These are phyloP conservation scores for Teratosphaeria epicoccoides DNA, from an alignment of 2,329 filamentous ascomycete species.

Conservation along the genomic window DNA sequence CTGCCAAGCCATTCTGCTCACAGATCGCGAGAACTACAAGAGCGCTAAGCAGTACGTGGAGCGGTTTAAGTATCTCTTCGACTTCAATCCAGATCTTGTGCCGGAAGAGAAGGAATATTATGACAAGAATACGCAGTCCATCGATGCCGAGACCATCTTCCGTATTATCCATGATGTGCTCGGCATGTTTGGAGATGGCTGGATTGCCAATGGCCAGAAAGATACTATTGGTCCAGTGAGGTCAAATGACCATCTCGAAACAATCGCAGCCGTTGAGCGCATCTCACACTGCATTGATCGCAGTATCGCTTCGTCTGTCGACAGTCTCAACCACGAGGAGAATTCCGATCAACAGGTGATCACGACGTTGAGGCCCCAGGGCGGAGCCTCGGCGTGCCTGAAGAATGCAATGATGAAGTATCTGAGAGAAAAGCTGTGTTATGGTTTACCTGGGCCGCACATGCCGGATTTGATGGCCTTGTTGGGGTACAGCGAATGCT, in stretches of 20 bases:
- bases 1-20: slow-evolving; percentile 40
- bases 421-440: slow-evolving; percentile 46
- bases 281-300: neutral
- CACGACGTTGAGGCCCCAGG: neutral
- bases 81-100: slow-evolving; percentile 11
- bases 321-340: neutral
- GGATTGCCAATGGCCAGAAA: neutral
- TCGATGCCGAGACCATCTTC: neutral
- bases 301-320: neutral
- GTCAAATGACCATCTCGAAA: neutral
- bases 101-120: slow-evolving; percentile 1
- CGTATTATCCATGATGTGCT: neutral
- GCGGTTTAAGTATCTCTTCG: slow-evolving; percentile 50
- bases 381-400: neutral
- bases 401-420: slow-evolving; percentile 41
- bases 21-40: slow-evolving; percentile 48
- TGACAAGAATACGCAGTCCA: neutral
- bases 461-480: slow-evolving; percentile 45
- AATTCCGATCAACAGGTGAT: neutral
- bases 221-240: neutral
- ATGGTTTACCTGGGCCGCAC: slow-evolving; percentile 43
- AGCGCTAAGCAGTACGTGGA: slow-evolving; percentile 45
- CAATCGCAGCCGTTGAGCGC: neutral
- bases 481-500: slow-evolving; percentile 43
- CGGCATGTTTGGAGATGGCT: neutral